Conservation (phyloP, 345 rosid species). For the Adansonia digitata region DNA sequence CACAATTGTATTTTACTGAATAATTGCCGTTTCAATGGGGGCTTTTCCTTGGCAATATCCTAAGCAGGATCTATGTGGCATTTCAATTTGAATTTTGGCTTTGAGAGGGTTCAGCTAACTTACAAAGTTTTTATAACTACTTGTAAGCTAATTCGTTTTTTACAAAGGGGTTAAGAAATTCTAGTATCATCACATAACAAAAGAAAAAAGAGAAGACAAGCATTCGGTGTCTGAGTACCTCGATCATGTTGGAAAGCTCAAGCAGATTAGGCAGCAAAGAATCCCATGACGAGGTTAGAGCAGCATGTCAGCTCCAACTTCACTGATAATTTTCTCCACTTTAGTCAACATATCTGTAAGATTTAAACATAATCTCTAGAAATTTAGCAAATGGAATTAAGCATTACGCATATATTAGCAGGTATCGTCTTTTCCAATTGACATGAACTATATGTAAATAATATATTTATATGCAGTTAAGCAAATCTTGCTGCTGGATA, state of each 20-base stretch:
- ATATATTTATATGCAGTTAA: neutral
- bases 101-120: neutral
- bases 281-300: constrained; percentile 6
- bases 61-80: neutral
- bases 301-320: constrained; percentile 42
- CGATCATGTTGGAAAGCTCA: neutral
- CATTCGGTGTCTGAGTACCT: neutral
- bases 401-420: neutral
- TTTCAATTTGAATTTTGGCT: constrained; percentile 2
- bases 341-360: constrained; percentile 65
- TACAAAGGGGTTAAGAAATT: neutral
- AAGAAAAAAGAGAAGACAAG: neutral
- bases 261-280: neutral
- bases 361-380: constrained; percentile 5
- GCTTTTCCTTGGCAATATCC: neutral
- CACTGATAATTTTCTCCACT: constrained; percentile 62
- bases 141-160: neutral
- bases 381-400: constrained; percentile 7
- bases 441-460: neutral
- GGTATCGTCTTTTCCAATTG: neutral
- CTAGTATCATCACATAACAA: neutral
- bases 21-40: neutral
- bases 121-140: neutral
- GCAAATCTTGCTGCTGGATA: neutral
- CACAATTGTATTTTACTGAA: neutral